Base-by-base conservation (phyloP, 2,329 filamentous ascomycete species). In the Colletotrichum trifolii region DNA sequence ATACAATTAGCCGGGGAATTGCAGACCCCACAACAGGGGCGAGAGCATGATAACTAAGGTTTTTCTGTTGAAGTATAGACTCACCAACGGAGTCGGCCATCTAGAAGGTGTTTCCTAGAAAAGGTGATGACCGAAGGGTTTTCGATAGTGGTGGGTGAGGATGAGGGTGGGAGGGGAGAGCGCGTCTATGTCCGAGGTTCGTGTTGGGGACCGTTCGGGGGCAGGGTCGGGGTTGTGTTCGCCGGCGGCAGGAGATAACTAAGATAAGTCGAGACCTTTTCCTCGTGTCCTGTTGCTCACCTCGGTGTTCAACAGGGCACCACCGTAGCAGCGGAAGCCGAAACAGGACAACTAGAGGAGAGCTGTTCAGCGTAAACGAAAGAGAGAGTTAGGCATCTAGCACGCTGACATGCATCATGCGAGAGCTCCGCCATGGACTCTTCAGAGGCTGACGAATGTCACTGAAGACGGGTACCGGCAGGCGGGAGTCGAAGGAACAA, bases 1-100 rank as follows among this genome's bases (percentile, higher is more conserved):
- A 48, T 45, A 57, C 57, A 60, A 66, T 66, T 66, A 66, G 64
- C 60, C 59, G 54, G 60, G 48, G 54, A 58, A 66, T 66, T 66
- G 46, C 64, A 60, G 54, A 38, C 50, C 45, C 74, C 54, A 76
- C 68, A 67, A 68, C 60, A 68, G 58, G 58, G 45, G 60, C 39
- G 9, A 36, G 53, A 58, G 36, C 12, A 36, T 25, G 13, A 17
- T 43, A 47, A 42, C 15, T 12, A 69, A 63, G 64, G 60, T 54
- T 64, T 61, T 66, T 47, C 33, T 56, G 10, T 33, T 25, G 61
- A 39, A 46, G n/a, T 39, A 74, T 25, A 25, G 43, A 74, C 76
- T 55, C 62, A 78, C 76, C 76, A 46, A 78, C 76, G 43, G 77
- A 79, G 73, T 79, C 77, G 63, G 77, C 76, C 77, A 79, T 79